phyloP scores from a whole-genome alignment of 306 rosid species.

The Ormosia emarginata region DNA sequence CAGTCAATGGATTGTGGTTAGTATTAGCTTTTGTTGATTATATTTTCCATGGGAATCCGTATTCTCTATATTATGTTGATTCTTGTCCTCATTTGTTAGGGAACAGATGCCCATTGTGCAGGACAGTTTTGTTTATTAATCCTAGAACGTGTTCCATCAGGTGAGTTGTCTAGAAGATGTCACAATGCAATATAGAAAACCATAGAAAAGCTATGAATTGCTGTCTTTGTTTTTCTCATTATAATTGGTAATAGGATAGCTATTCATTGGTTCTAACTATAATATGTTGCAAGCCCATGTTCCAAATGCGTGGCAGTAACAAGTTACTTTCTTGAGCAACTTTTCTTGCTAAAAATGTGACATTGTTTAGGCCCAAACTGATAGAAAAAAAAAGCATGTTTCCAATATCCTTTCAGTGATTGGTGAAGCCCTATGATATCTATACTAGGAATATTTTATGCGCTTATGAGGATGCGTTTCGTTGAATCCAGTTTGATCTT shows the following conservation, averaged over 20 bases:
- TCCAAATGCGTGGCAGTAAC: conserved; percentile 1
- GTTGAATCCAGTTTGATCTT: conserved; percentile 12
- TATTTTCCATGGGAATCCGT: conserved; percentile 4
- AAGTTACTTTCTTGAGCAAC: conserved; percentile 7
- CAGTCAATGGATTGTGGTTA: conserved; percentile 93
- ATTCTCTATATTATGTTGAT: conserved; percentile 24
- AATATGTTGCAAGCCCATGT: neutral
- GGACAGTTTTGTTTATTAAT: conserved; percentile 88
- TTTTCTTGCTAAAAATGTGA: neutral
- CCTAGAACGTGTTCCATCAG: conserved; percentile 85
- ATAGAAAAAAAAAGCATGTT: conserved; percentile 2
- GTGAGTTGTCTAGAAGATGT: conserved; percentile 40
- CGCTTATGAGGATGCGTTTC: neutral
- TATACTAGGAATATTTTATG: neutral
- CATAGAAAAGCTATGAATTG: neutral
- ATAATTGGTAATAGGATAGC: conserved; percentile 11
- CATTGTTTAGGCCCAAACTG: neutral
- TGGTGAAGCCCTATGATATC: neutral
- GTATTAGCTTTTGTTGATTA: conserved; percentile 34
- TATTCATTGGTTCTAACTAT: conserved; percentile 9
- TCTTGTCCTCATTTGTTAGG: conserved; percentile 53
- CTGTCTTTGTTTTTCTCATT: neutral
- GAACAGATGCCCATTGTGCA: conserved; percentile 97
- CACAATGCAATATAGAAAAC: neutral
- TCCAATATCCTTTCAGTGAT: neutral